A percentile compares a stretch with the other conserved stretches of the same genome.
Conservation (phyloP, 2,329 filamentous ascomycete genomes). For the Stagonosporopsis vannaccii region DNA sequence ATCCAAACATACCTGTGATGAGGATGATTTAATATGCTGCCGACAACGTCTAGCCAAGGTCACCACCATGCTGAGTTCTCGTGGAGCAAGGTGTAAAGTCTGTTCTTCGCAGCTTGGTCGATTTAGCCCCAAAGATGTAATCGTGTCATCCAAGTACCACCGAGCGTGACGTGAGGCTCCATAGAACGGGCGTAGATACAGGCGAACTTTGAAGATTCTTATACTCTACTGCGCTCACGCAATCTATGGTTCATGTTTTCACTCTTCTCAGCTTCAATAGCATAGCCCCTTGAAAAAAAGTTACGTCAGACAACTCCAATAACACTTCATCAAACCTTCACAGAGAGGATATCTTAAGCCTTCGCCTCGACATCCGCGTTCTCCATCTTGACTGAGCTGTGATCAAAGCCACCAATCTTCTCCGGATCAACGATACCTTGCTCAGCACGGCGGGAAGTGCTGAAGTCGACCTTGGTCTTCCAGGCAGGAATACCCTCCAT, state of each 20-base stretch:
- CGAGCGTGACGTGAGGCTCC: not conserved
- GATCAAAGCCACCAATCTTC: constrained; percentile 24
- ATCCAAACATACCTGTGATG: constrained; percentile 31
- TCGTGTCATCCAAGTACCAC: too few species aligned
- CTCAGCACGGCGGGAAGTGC: constrained; percentile 32
- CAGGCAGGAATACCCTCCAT: constrained; percentile 63
- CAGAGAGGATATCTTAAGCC: not conserved
- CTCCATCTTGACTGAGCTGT: constrained; percentile 16
- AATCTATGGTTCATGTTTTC: not conserved
- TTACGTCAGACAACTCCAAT: not conserved
- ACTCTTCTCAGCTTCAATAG: not conserved
- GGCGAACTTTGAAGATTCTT: not conserved
- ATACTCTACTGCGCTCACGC: not conserved
- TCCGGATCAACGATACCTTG: constrained; percentile 36
- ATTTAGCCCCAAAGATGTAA: not conserved
- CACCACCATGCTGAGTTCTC: not conserved
- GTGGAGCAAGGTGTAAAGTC: not conserved
- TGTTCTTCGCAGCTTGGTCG: not conserved
- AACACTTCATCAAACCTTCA: not conserved
- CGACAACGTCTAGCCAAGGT: too few species aligned
- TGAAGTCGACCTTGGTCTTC: constrained; percentile 53
- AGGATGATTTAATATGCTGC: constrained; percentile 41
- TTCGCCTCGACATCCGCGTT: constrained; percentile 8
- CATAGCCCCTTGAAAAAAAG: too few species aligned
- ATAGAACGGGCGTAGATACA: not conserved